These are phyloP conservation scores for Cyberlindnera maclurae DNA, from an alignment of 805 yeast species.

Conservation along the genomic window DNA sequence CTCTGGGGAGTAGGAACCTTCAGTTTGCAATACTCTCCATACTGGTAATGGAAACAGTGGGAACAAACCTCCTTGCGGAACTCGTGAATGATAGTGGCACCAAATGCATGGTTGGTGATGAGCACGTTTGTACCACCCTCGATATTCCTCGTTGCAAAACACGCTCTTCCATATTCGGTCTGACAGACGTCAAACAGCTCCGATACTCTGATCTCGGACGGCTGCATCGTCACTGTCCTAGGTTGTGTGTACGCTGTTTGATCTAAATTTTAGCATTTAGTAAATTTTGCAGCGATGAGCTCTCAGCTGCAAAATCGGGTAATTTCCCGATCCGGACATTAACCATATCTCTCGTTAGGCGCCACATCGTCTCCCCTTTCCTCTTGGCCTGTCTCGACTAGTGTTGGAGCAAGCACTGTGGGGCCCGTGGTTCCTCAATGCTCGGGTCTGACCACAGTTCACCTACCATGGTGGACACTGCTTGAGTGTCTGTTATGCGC, in stretches of 20 bases:
- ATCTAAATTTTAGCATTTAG: too few species aligned
- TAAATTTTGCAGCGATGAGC: too few species aligned
- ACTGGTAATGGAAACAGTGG: slow-evolving; percentile 41
- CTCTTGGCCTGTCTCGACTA: too few species aligned
- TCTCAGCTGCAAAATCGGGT: too few species aligned
- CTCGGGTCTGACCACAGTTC: too few species aligned
- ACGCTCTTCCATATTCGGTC: slow-evolving; percentile 55
- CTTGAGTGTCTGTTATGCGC: too few species aligned
- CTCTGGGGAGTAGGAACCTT: slow-evolving; percentile 22
- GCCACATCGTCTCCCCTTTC: too few species aligned
- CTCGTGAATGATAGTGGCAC: slow-evolving; percentile 41
- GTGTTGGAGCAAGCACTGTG: too few species aligned
- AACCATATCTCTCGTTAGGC: too few species aligned
- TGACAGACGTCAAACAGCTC: slow-evolving; percentile 28
- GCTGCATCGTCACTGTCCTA: slow-evolving; percentile 8
- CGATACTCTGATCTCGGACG: slow-evolving; percentile 22
- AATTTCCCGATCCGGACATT: too few species aligned
- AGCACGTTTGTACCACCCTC: slow-evolving; percentile 35
- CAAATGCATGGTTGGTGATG: slow-evolving; percentile 34
- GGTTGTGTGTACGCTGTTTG: neutral
- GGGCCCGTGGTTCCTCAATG: too few species aligned
- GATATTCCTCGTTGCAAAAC: slow-evolving; percentile 40
- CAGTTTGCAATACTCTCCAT: slow-evolving; percentile 40
- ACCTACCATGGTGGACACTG: too few species aligned
- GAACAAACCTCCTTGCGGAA: slow-evolving; percentile 60